phyloP scores from a whole-genome alignment of 2,329 filamentous ascomycete genomes.

The Xylariales sp. region DNA sequence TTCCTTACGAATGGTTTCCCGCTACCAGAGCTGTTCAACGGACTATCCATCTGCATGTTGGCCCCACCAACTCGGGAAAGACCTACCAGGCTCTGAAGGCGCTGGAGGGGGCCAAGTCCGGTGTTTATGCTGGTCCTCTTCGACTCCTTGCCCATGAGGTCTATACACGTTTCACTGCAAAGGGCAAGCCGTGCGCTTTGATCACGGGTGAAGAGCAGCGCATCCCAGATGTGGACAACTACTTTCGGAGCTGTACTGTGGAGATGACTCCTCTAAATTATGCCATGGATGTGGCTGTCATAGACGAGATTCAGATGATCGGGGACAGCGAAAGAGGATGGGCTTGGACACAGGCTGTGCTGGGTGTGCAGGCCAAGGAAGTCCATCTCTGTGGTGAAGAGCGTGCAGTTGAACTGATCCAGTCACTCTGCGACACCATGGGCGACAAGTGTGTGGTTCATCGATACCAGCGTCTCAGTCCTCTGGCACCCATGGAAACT shows the following conservation, averaged over 20 bases:
- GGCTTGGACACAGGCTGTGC: slow-evolving; percentile 88
- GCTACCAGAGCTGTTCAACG: slow-evolving; percentile 74
- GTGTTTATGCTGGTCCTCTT: slow-evolving; percentile 87
- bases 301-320: slow-evolving; percentile 99
- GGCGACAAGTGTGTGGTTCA: slow-evolving; percentile 83
- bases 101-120: slow-evolving; percentile 68
- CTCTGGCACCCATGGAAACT: slow-evolving; percentile 59
- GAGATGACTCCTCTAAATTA: slow-evolving; percentile 68
- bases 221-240: slow-evolving; percentile 52
- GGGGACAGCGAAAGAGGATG: slow-evolving; percentile 73
- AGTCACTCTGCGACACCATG: slow-evolving; percentile 68
- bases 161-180: slow-evolving; percentile 78
- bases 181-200: slow-evolving; percentile 71
- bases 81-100: slow-evolving; percentile 90
- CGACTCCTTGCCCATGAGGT: slow-evolving; percentile 89
- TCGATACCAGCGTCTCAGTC: slow-evolving; percentile 77
- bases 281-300: slow-evolving; percentile 80
- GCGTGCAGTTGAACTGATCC: slow-evolving; percentile 72
- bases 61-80: slow-evolving; percentile 96
- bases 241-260: slow-evolving; percentile 82
- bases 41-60: slow-evolving; percentile 87
- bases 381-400: slow-evolving; percentile 92
- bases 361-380: slow-evolving; percentile 83
- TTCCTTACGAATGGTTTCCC: slow-evolving; percentile 89
- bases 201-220: slow-evolving; percentile 89